Evolutionary conservation across 805 yeast genomes (phyloP), one percentile per base, ranked within the genome.

Genomic region (Candida broadrunensis): DNA sequence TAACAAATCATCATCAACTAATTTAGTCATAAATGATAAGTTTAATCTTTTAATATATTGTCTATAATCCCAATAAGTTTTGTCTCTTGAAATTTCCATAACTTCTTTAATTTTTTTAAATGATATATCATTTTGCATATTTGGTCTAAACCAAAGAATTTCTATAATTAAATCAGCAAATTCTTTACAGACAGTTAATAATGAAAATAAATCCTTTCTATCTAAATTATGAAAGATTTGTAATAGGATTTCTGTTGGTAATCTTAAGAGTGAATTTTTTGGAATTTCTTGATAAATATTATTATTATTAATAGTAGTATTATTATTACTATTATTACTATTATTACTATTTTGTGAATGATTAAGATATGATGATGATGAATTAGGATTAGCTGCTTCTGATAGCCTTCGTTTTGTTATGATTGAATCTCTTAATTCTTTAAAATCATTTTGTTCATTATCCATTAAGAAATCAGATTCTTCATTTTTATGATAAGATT

Each of bases 71-170:
- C 86, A 84, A 49, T 71, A 73, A 1, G 87, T 80, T 30, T 62
- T 54, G 4, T 46, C 56, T 39, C 70, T 61, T 15, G 80, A 78
- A 33, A 66, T 66, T 38, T 50, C 54, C 74, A 84, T 75, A 33
- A 88, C 78, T 33, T 69, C 64, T 36, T 75, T 67, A 37, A 89
- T 74, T 45, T 77, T 76, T 33, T 62, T 61, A 48, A 80, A 75
- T 2, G 81, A 70, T 2, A 57, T 44, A 35, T 70, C 72, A 44
- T 72, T 70, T 46, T 75, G 77, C 60, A 87, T 72, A 33, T 77
- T 78, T 3, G 97, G 97, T 44, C 98, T 77, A 56, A 87, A 86
- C 95, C 97, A 90, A 23, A 90, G 67, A 32, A 83, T 72, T 52
- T 87, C 96, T 9, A 88, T 80, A 12, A 86, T 80, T 32, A 86